phyloP scores from a whole-genome alignment of 2,329 filamentous ascomycete genomes.

The Elsinoe necatrix region DNA sequence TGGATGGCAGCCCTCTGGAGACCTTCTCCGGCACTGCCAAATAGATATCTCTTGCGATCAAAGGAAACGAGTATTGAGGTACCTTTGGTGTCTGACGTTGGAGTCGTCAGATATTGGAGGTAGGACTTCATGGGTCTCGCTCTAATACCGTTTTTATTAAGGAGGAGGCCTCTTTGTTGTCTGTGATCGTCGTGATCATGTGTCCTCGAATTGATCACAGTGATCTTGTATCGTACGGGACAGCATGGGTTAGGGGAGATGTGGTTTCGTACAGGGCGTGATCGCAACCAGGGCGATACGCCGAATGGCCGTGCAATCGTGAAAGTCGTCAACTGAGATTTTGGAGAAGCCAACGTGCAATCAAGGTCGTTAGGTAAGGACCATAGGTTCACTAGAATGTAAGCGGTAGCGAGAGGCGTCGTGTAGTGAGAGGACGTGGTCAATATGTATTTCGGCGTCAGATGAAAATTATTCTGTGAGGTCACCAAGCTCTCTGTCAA shows the following conservation, averaged over 20 bases:
- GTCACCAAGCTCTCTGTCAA: constrained; percentile 1
- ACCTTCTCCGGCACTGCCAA: constrained; percentile 76
- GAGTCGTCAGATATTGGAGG: constrained; percentile 68
- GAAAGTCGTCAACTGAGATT: neutral
- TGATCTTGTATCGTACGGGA: neutral
- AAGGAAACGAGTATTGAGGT: constrained; percentile 71
- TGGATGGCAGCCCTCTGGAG: constrained; percentile 69
- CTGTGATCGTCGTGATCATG: neutral
- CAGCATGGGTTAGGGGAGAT: neutral
- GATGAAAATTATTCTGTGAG: constrained; percentile 13
- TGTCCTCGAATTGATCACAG: neutral
- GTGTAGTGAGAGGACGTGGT: neutral
- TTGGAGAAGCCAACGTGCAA: neutral
- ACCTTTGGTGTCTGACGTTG: constrained; percentile 80
- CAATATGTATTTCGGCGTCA: neutral
- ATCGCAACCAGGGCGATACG: neutral
- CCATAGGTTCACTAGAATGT: too few relatives aligned
- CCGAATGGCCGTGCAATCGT: constrained; percentile 1
- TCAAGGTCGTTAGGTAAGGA: neutral
- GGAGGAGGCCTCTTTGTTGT: neutral
- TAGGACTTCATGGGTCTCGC: constrained; percentile 56
- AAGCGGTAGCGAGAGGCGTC: neutral
- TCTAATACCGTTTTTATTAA: neutral
- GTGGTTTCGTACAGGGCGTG: neutral
- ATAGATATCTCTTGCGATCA: constrained; percentile 72